Base-by-base conservation (phyloP, 768 basidiomycete species). In the Lactifluus volemus region DNA sequence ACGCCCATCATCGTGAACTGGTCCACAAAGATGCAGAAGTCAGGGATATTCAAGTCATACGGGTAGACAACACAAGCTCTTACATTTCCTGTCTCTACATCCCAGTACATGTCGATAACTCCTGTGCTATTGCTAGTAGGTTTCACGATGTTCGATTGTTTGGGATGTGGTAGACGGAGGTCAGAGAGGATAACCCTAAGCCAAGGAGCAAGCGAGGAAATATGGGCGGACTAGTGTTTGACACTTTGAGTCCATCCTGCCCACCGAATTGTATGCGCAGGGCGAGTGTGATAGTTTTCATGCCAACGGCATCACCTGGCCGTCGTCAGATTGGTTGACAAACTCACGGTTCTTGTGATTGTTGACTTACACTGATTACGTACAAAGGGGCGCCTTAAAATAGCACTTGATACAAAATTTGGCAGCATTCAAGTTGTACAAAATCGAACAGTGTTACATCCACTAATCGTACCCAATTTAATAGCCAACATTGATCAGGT, bases 401-500 rank as follows among this genome's bases (percentile, higher is more conserved):
- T 5, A 41, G 29, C 10, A 32, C 25, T 50, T 49, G 8, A 45
- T 49, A 29, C 53, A 11, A 17, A 55, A 36, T 36, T 2, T 36
- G 44, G 53, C 39, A 61, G 29, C 32, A 19, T 49, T 32, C 53
- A 36, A 29, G 42, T 49, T 21, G 17, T 51, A 36, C 59, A 61
- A 42, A 58, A 55, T 55, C 49, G 10, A 50, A 55, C 60, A 55
- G 15, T 11, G 34, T 44, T 10, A 54, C 44, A 38, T 51, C 19
- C 42, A 14, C 47, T 44, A 19, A 4, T 17, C 38, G 32, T 19
- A 32, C 36, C 3, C 29, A 38, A 44, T 60, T 67, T 83, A 89
- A 71, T 83, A 89, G 17, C 71, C 71, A 17, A 74, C 77, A 49
- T 70, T 62, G 66, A 81, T 87, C 70, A 97, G 79, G 73, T 94